Evolutionary conservation across 768 basidiomycete species (phyloP).

Genomic region (Paxillus involutus): DNA sequence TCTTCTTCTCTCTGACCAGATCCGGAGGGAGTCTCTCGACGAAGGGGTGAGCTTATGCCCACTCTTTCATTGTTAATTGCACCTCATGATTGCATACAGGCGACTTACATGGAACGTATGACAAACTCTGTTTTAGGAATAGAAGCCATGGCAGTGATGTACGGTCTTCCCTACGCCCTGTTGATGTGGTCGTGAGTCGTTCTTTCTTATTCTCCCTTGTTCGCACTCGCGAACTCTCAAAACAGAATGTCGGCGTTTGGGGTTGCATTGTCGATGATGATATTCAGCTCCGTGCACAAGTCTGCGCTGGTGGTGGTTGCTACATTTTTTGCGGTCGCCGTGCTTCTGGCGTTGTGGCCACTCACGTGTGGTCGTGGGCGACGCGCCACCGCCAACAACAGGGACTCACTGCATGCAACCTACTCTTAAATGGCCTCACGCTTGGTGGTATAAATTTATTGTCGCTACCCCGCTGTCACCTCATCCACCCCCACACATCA

Average conservation of each 20-base stretch:
- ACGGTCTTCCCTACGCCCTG: slow-evolving; percentile 30
- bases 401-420: too few relatives aligned
- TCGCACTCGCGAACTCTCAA: neutral
- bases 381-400: too few relatives aligned
- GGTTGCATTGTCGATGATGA: slow-evolving; percentile 20
- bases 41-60: neutral
- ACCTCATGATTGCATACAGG: slow-evolving; percentile 8
- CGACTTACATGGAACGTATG: slow-evolving; percentile 16
- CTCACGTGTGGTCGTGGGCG: too few relatives aligned
- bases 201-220: neutral
- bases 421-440: too few relatives aligned
- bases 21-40: slow-evolving; percentile 5
- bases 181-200: slow-evolving; percentile 28
- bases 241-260: slow-evolving; percentile 27
- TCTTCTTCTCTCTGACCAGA: slow-evolving; percentile 25
- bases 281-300: slow-evolving; percentile 16
- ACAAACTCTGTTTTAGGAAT: slow-evolving; percentile 12
- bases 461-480: too few relatives aligned
- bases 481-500: too few relatives aligned
- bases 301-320: neutral
- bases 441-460: too few relatives aligned
- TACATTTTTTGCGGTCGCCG: too few relatives aligned
- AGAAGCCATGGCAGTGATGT: slow-evolving; percentile 30
- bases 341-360: too few relatives aligned
- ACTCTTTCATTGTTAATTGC: neutral